A percentile compares a stretch with the other conserved stretches of the same genome.
Evolutionary conservation across 148 eudicot species (phyloP).

Genomic region (Vaccinium myrtillus): DNA sequence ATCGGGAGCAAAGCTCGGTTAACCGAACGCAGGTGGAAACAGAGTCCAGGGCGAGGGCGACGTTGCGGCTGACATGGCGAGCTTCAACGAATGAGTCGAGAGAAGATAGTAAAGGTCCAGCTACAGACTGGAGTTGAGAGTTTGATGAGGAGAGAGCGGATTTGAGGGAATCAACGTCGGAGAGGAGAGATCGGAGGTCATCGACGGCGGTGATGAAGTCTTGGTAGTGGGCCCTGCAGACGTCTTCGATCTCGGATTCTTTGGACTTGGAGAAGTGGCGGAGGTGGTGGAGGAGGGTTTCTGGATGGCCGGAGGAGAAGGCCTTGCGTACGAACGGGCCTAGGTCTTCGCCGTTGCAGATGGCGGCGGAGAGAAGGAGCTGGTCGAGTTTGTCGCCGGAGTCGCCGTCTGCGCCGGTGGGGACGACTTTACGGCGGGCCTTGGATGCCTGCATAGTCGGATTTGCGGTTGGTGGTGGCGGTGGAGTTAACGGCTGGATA

Average conservation of each 20-base stretch:
- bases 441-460: constrained; percentile 49
- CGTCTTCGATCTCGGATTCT: constrained; percentile 79
- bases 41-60: constrained; percentile 44
- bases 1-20: constrained; percentile 59
- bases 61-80: constrained; percentile 40
- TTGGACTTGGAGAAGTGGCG: constrained; percentile 68
- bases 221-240: constrained; percentile 86
- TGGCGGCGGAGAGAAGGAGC: constrained; percentile 81
- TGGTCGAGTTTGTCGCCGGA: constrained; percentile 71
- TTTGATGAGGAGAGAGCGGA: constrained; percentile 66
- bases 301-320: constrained; percentile 79
- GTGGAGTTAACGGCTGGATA: not conserved
- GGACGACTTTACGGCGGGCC: constrained; percentile 61
- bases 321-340: constrained; percentile 79
- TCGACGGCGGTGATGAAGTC: constrained; percentile 96
- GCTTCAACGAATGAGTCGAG: constrained; percentile 69
- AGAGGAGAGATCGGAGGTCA: constrained; percentile 86
- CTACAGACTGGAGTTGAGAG: constrained; percentile 62
- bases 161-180: constrained; percentile 84
- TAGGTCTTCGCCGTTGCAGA: constrained; percentile 84
- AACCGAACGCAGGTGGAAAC: constrained; percentile 37
- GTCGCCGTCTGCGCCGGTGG: constrained; percentile 30
- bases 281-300: constrained; percentile 63
- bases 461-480: not conserved
- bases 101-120: constrained; percentile 52